Conservation (phyloP, 192 early-diverging fungal genomes). For the Funneliformis mosseae region DNA sequence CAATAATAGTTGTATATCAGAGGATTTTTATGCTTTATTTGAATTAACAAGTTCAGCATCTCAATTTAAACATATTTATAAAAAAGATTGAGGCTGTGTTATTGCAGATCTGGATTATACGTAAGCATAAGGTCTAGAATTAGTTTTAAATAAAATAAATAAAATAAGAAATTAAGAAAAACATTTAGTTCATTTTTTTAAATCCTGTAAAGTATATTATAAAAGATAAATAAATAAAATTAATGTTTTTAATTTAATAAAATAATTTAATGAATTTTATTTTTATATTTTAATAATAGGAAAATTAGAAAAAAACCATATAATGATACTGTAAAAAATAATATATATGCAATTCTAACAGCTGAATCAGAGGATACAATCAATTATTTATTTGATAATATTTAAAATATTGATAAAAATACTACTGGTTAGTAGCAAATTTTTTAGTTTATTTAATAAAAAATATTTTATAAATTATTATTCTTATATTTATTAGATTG, state of each 20-base stretch:
- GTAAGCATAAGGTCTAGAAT: background rate
- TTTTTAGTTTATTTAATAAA: background rate
- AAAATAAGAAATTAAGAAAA: background rate
- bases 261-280: background rate
- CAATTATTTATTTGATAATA: background rate
- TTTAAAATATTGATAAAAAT: background rate
- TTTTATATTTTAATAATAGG: background rate
- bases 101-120: background rate
- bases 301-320: background rate
- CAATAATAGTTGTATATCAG: background rate
- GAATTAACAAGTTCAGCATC: background rate
- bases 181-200: background rate
- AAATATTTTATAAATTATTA: background rate
- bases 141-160: slow-evolving; percentile 2
- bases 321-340: background rate
- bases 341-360: background rate
- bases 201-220: background rate
- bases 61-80: slow-evolving; percentile 12
- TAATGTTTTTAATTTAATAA: background rate
- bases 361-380: background rate
- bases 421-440: background rate
- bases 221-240: background rate
- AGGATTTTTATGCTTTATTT: slow-evolving; percentile 5
- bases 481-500: background rate
- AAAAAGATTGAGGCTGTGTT: background rate